Evolutionary conservation across 208 protist genomes (phyloP).

Genomic region (Wallacemonas rigidus): DNA sequence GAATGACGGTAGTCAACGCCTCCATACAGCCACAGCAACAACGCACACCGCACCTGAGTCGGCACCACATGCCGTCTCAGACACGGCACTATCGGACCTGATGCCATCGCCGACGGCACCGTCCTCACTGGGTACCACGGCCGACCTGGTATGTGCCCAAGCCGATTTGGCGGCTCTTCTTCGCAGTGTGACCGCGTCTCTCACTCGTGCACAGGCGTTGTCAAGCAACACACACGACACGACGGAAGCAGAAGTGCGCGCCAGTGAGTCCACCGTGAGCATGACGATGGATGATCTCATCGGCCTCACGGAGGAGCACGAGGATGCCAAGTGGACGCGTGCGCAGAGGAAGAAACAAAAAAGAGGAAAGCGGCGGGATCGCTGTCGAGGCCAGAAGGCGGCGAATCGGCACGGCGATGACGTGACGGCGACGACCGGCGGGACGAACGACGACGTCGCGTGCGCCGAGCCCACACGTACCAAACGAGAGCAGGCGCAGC

Average conservation of each 20-base stretch:
- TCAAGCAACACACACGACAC: neutral
- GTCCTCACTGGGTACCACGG: too few relatives aligned
- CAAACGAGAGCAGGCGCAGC: neutral
- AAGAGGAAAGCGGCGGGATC: neutral
- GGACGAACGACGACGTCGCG: too few relatives aligned
- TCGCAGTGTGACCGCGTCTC: neutral
- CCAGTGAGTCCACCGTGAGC: neutral
- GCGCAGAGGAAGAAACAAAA: neutral
- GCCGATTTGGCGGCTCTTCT: neutral
- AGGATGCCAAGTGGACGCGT: neutral
- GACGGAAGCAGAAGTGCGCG: neutral
- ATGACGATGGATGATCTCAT: conserved; percentile 17
- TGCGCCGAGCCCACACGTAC: neutral
- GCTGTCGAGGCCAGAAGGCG: neutral
- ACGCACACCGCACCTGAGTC: neutral
- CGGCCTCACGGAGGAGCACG: conserved; percentile 6
- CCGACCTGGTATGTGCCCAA: neutral
- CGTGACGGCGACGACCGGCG: too few relatives aligned
- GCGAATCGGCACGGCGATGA: neutral
- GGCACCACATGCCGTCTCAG: neutral
- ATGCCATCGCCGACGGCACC: neutral
- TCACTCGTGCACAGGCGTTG: conserved; percentile 6
- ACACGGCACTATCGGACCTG: neutral
- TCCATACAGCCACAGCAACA: neutral
- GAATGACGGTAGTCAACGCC: neutral